Percentiles rank a stretch among this genome's conserved stretches.
Evolutionary conservation across 305 asterid species (phyloP).

Genomic region (Fraxinus sp.): DNA sequence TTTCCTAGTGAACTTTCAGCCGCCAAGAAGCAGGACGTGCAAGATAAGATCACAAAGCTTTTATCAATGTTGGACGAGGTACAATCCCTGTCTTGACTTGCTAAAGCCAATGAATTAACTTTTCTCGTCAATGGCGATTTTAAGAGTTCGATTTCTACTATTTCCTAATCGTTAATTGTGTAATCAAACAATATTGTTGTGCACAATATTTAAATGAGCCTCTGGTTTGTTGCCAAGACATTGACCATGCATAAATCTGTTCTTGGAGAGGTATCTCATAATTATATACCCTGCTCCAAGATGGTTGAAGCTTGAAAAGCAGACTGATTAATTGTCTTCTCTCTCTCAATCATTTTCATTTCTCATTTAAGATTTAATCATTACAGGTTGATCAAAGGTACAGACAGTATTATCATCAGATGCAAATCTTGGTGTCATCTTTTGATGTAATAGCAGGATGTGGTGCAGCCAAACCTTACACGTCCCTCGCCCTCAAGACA

Average conservation of each 20-base stretch:
- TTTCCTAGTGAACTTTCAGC: slow-evolving; percentile 48
- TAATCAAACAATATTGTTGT: neutral
- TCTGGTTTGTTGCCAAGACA: neutral
- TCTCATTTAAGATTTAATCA: slow-evolving; percentile 20
- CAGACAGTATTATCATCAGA: slow-evolving; percentile 79
- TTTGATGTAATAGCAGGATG: slow-evolving; percentile 74
- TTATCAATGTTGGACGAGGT: slow-evolving; percentile 87
- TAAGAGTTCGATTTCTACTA: neutral
- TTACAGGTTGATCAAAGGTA: slow-evolving; percentile 81
- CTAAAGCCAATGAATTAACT: neutral
- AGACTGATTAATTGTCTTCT: neutral
- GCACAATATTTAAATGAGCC: neutral
- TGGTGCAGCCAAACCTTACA: slow-evolving; percentile 81
- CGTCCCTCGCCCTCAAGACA: slow-evolving; percentile 82
- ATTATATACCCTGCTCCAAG: neutral
- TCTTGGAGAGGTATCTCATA: neutral
- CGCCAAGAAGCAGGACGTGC: slow-evolving; percentile 75
- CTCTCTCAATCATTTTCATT: neutral
- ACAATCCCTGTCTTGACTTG: slow-evolving; percentile 18
- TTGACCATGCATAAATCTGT: neutral
- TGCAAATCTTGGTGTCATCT: slow-evolving; percentile 78
- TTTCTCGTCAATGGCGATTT: neutral
- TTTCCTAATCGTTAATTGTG: neutral
- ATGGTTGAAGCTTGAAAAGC: neutral
- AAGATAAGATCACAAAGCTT: slow-evolving; percentile 66